Evolutionary conservation across 768 basidiomycete species (phyloP).

Genomic region (Kwoniella heveanensis): DNA sequence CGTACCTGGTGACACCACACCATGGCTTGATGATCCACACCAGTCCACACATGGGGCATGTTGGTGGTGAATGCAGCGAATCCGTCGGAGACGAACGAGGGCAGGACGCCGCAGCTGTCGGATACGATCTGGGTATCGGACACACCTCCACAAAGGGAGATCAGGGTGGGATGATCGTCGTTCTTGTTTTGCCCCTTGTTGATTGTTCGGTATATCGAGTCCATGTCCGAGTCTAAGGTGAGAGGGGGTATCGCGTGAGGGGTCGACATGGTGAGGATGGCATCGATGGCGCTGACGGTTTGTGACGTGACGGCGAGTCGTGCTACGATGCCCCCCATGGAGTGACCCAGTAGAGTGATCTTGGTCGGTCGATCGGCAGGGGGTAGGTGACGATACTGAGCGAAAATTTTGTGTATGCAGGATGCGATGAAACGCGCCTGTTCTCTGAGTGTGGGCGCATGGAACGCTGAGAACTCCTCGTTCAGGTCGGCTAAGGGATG

Average conservation of each 20-base stretch:
- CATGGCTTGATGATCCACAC: slow-evolving; percentile 92
- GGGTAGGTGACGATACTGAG: slow-evolving; percentile 31
- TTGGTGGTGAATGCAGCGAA: slow-evolving; percentile 74
- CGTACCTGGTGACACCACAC: slow-evolving; percentile 99
- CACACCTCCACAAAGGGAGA: slow-evolving; percentile 89
- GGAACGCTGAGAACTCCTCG: slow-evolving; percentile 94
- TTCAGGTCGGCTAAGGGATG: slow-evolving; percentile 79
- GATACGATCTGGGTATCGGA: slow-evolving; percentile 90
- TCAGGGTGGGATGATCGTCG: slow-evolving; percentile 63
- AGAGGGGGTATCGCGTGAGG: slow-evolving; percentile 87
- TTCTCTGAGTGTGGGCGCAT: slow-evolving; percentile 80
- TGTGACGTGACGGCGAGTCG: slow-evolving; percentile 64
- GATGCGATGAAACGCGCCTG: slow-evolving; percentile 74
- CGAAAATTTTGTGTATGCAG: slow-evolving; percentile 62
- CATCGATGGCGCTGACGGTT: slow-evolving; percentile 13
- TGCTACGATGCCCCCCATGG: slow-evolving; percentile 95
- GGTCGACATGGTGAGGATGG: slow-evolving; percentile 91
- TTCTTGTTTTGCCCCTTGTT: slow-evolving; percentile 55
- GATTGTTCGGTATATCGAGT: slow-evolving; percentile 65
- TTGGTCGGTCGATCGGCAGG: slow-evolving; percentile 58
- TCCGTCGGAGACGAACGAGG: slow-evolving; percentile 62
- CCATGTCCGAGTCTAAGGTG: slow-evolving; percentile 78
- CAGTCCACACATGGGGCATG: slow-evolving; percentile 89
- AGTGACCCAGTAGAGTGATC: slow-evolving; percentile 84
- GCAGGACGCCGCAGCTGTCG: slow-evolving; percentile 67